These are phyloP conservation scores for Saccharomycopsis capsularis DNA, from an alignment of 805 yeast species.

Conservation along the genomic window DNA sequence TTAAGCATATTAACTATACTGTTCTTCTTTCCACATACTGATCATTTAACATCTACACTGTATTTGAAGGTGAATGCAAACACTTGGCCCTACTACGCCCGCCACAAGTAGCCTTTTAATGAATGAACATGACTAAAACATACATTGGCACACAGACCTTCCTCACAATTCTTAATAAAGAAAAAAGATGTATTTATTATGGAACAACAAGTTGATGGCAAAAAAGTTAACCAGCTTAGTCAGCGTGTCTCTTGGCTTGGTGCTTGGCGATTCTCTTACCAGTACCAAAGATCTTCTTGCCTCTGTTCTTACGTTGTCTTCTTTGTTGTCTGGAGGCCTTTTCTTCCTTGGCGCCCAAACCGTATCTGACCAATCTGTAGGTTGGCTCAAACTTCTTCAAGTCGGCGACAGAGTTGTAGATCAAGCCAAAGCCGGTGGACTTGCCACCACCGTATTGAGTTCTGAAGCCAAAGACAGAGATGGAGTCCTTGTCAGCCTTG, in stretches of 20 bases:
- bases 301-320: conserved; percentile 99
- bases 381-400: conserved; percentile 98
- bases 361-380: conserved; percentile 99
- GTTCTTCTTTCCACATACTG: too few relatives aligned
- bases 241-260: conserved; percentile 86
- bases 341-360: conserved; percentile 92
- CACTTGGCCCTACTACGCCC: too few relatives aligned
- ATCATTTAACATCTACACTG: too few relatives aligned
- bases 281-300: conserved; percentile 98
- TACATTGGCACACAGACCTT: too few relatives aligned
- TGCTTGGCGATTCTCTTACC: conserved; percentile 90
- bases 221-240: conserved; percentile 34
- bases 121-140: too few relatives aligned
- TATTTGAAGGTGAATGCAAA: too few relatives aligned
- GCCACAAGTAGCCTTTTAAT: too few relatives aligned
- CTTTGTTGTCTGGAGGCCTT: conserved; percentile 99
- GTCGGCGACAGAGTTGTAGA: conserved; percentile 96
- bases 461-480: conserved; percentile 98
- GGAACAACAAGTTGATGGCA: not conserved
- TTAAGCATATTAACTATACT: too few relatives aligned
- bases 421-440: conserved; percentile 98
- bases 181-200: conserved; percentile 6
- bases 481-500: conserved; percentile 90
- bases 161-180: too few relatives aligned
- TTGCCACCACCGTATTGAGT: conserved; percentile 99